phyloP scores from a whole-genome alignment of 305 asterid genomes.

The Fraxinus paxiana region DNA sequence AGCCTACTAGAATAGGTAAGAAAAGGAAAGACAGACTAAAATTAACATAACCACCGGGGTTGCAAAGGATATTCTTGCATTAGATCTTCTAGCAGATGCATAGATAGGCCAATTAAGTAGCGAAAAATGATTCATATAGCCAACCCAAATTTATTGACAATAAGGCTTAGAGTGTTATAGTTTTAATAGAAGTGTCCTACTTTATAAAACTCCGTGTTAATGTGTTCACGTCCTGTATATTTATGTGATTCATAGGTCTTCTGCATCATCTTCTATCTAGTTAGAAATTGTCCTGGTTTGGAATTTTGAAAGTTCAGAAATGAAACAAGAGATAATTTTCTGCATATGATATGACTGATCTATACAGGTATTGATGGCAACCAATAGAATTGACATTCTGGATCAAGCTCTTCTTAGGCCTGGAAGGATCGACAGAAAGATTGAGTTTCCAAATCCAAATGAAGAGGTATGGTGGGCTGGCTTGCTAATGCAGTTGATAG shows the following conservation, averaged over 20 bases:
- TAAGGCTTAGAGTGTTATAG: not conserved
- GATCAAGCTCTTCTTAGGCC: slow-evolving; percentile 96
- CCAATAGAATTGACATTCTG: slow-evolving; percentile 87
- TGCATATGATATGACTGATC: not conserved
- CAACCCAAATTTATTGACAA: not conserved
- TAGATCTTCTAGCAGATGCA: not conserved
- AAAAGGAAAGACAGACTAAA: not conserved
- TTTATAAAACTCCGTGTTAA: not conserved
- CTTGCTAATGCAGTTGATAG: slow-evolving; percentile 6
- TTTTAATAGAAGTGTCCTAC: not conserved
- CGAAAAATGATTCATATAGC: not conserved
- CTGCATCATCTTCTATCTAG: not conserved
- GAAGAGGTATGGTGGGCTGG: slow-evolving; percentile 51
- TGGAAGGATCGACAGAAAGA: slow-evolving; percentile 91
- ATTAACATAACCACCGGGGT: not conserved
- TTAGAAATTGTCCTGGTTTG: not conserved
- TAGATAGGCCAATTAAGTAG: not conserved
- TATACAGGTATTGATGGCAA: slow-evolving; percentile 87
- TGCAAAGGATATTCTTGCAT: not conserved
- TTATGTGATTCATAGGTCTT: not conserved
- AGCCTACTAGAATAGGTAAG: not conserved
- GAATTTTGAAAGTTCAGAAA: not conserved
- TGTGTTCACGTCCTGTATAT: not conserved
- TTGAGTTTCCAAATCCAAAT: slow-evolving; percentile 91
- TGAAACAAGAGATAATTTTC: not conserved